Percentiles rank a stretch among this genome's conserved stretches.
These are phyloP conservation scores for Vicia faba DNA, from an alignment of 306 rosid genomes.

Conservation along the genomic window DNA sequence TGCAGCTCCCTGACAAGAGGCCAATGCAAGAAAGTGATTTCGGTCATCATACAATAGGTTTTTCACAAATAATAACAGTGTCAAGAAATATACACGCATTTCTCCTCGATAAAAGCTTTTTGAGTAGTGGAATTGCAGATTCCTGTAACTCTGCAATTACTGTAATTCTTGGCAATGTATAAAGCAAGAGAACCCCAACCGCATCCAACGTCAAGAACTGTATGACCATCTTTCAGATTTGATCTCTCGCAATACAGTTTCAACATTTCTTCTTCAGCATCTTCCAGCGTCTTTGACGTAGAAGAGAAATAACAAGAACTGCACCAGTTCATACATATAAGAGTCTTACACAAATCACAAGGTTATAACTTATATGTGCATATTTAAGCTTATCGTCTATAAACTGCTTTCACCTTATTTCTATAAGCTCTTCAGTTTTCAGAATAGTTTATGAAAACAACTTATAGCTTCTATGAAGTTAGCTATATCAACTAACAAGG, in stretches of 20 bases:
- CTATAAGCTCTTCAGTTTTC: background rate
- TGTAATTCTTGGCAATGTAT: conserved; percentile 71
- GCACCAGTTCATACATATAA: conserved; percentile 36
- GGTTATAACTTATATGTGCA: background rate
- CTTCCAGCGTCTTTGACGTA: conserved; percentile 66
- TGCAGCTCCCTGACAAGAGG: conserved; percentile 71
- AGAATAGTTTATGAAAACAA: background rate
- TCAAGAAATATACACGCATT: conserved; percentile 48
- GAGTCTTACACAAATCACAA: conserved; percentile 8
- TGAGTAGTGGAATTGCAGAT: conserved; percentile 86
- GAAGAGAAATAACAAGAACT: conserved; percentile 82
- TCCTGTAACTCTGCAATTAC: conserved; percentile 77
- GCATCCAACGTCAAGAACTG: conserved; percentile 87
- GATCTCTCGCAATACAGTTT: conserved; percentile 74
- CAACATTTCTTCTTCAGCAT: conserved; percentile 86
- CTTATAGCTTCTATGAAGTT: background rate
- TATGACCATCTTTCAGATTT: conserved; percentile 65
- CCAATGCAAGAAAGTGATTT: conserved; percentile 28
- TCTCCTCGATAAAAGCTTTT: conserved; percentile 69
- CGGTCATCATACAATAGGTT: background rate
- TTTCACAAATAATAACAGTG: conserved; percentile 3
- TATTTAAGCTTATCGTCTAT: background rate
- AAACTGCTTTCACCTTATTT: too few species aligned
- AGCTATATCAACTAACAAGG: background rate
- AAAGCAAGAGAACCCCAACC: conserved; percentile 92